Percentiles rank a stretch among this genome's conserved stretches.
Evolutionary conservation across 169 alveolate genomes (phyloP).

Genomic region (Eimeria praecox): DNA sequence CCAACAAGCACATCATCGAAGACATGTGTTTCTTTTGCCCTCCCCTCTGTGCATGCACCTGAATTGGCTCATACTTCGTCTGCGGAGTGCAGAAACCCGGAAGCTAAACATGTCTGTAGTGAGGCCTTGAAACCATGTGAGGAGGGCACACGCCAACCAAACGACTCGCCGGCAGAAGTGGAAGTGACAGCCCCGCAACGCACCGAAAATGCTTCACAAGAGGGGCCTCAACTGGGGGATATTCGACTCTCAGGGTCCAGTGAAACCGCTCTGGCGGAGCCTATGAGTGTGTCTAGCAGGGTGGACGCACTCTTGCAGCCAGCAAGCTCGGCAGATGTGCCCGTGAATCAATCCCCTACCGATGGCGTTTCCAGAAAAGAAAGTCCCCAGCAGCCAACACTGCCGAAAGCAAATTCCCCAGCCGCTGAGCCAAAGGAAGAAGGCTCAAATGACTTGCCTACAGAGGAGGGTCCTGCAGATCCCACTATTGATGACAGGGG

Average conservation of each 20-base stretch:
- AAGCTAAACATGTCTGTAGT: neutral
- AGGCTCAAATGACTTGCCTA: neutral
- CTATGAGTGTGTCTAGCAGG: too few relatives aligned
- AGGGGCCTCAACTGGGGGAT: too few relatives aligned
- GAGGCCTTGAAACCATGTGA: neutral
- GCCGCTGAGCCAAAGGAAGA: too few relatives aligned
- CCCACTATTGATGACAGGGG: neutral
- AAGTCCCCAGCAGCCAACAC: too few relatives aligned
- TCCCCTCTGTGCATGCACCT: neutral
- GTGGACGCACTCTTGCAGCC: too few relatives aligned
- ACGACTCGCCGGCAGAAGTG: neutral
- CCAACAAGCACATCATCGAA: neutral
- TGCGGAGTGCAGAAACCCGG: neutral
- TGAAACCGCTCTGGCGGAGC: too few relatives aligned
- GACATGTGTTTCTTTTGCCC: neutral
- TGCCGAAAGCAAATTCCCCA: too few relatives aligned
- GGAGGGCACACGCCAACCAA: neutral
- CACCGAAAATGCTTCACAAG: neutral
- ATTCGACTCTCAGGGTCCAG: too few relatives aligned
- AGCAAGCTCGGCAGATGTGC: too few relatives aligned
- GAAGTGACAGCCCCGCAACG: neutral
- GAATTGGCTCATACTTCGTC: neutral
- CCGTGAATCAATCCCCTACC: too few relatives aligned
- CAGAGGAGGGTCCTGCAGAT: neutral
- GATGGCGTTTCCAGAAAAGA: too few relatives aligned